Evolutionary conservation across 441 rosid genomes (phyloP).

Genomic region (Adansonia madagascariensis): DNA sequence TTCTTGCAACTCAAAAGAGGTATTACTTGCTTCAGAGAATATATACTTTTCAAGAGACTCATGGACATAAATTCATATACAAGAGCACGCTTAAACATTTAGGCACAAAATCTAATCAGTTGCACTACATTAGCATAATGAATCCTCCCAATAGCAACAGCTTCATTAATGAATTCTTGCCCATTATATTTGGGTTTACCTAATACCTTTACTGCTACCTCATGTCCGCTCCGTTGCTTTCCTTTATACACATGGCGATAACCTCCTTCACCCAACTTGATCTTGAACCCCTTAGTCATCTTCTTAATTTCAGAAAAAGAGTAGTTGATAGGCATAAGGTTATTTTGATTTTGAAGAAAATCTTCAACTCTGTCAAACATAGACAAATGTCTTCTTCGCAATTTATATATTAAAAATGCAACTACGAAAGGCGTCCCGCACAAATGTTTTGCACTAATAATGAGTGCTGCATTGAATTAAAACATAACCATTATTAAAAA

Average conservation of each 20-base stretch:
- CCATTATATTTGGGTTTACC: conserved; percentile 29
- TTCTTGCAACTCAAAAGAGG: conserved; percentile 40
- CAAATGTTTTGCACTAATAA: not conserved
- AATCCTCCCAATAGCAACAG: conserved; percentile 19
- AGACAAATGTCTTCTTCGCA: conserved; percentile 19
- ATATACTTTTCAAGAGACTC: conserved; percentile 46
- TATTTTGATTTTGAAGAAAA: conserved; percentile 8
- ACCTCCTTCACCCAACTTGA: conserved; percentile 46
- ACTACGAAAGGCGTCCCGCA: not conserved
- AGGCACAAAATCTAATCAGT: not conserved
- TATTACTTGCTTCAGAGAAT: conserved; percentile 21
- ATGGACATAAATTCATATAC: conserved; percentile 35
- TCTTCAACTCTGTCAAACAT: not conserved
- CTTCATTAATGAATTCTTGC: conserved; percentile 37
- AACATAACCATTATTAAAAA: not conserved
- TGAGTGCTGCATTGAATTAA: not conserved
- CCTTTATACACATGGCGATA: conserved; percentile 48
- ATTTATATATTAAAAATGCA: conserved; percentile 29
- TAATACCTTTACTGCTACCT: conserved; percentile 45
- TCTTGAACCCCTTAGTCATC: conserved; percentile 35
- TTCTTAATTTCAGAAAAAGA: conserved; percentile 29
- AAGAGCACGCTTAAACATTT: not conserved
- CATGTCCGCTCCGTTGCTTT: conserved; percentile 30
- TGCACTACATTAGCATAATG: not conserved
- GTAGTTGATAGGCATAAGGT: conserved; percentile 31